phyloP scores from a whole-genome alignment of 345 rosid species.

The Clarkia xantiana region DNA sequence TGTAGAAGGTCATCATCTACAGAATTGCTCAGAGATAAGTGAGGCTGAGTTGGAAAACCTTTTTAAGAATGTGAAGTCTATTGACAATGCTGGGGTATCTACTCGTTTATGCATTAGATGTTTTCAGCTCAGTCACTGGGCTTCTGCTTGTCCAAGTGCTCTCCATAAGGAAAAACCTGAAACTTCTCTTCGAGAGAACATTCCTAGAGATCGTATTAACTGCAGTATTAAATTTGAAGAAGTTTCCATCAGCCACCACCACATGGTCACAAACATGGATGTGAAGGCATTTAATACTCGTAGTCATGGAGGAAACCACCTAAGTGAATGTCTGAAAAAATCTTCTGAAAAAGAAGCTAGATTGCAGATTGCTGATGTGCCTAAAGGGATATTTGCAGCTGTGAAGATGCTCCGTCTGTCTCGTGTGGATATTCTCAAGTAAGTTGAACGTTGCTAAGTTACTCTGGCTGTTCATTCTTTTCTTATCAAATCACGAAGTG shows the following conservation, averaged over 20 bases:
- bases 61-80: constrained; percentile 21
- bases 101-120: constrained; percentile 52
- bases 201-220: constrained; percentile 9
- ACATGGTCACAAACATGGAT: constrained; percentile 2
- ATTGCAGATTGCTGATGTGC: constrained; percentile 20
- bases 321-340: constrained; percentile 9
- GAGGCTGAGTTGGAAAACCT: constrained; percentile 51
- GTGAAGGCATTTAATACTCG: constrained; percentile 20
- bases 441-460: constrained; percentile 12
- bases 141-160: constrained; percentile 43
- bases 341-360: constrained; percentile 10
- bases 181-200: no score
- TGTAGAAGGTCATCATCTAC: constrained; percentile 41
- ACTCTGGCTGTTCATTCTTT: constrained; percentile 1
- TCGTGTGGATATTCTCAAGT: constrained; percentile 59
- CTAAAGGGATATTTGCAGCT: constrained; percentile 35
- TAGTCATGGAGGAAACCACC: constrained; percentile 22
- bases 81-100: constrained; percentile 21
- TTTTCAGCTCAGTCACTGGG: constrained; percentile 68
- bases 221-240: constrained; percentile 9
- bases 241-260: constrained; percentile 11
- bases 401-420: constrained; percentile 56
- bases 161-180: constrained; percentile 2
- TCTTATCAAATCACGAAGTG: no score
- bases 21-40: constrained; percentile 46